Percentiles rank a stretch among this genome's conserved stretches.
phyloP scores from a whole-genome alignment of 1,284 basidiomycete genomes.

The Trichosporon sp. region DNA sequence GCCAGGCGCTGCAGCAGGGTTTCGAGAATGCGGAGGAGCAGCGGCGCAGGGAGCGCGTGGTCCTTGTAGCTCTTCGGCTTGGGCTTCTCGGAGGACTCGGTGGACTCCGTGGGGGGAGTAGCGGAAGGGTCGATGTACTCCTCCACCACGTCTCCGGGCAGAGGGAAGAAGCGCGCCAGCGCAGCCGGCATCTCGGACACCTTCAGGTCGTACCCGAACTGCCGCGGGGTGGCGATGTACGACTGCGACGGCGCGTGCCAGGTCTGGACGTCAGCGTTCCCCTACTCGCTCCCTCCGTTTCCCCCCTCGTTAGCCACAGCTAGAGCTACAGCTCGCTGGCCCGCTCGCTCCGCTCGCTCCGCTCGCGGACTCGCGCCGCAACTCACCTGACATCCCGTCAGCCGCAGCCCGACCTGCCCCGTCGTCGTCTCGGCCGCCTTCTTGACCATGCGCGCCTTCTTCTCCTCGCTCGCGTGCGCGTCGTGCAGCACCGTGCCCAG shows the following conservation, averaged over 20 bases:
- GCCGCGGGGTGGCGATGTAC: slow-evolving; percentile 64
- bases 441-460: slow-evolving; percentile 71
- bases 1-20: slow-evolving; percentile 53
- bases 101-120: neutral
- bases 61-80: slow-evolving; percentile 15
- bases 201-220: slow-evolving; percentile 74
- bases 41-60: slow-evolving; percentile 56
- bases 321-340: no score
- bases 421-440: slow-evolving; percentile 69
- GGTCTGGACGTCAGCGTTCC: slow-evolving; percentile 56
- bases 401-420: slow-evolving; percentile 65
- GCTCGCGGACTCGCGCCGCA: no score
- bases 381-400: slow-evolving; percentile 85
- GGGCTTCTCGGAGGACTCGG: neutral
- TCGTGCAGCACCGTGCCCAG: slow-evolving; percentile 76
- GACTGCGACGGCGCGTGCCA: slow-evolving; percentile 60
- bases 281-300: no score
- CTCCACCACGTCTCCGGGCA: slow-evolving; percentile 30
- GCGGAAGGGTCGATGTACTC: slow-evolving; percentile 3
- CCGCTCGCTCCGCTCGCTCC: no score
- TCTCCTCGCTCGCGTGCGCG: slow-evolving; percentile 62
- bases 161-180: slow-evolving; percentile 72
- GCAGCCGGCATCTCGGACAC: slow-evolving; percentile 65
- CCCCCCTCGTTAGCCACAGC: neutral
- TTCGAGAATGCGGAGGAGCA: slow-evolving; percentile 60